Conservation (phyloP, 169 alveolate genomes). For the Cyclospora cayetanensis region DNA sequence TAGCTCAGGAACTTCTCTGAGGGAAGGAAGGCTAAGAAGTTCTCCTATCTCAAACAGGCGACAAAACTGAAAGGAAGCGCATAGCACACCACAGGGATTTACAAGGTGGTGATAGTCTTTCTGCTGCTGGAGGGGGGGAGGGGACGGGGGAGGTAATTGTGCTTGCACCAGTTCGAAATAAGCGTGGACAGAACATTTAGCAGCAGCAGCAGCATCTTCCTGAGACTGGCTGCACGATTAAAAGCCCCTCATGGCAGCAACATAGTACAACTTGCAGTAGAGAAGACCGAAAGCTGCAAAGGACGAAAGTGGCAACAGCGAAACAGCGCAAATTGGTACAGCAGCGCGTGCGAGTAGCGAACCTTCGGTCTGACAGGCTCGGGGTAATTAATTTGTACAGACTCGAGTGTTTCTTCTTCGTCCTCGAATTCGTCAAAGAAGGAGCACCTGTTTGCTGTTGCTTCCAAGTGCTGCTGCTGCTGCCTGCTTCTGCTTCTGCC, state of each 20-base stretch:
- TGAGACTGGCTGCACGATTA: too few species aligned
- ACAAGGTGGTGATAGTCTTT: not conserved
- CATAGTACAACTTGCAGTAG: too few species aligned
- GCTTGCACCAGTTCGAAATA: not conserved
- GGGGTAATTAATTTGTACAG: not conserved
- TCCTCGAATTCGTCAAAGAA: constrained; percentile 4
- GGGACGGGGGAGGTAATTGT: too few species aligned
- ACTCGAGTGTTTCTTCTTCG: not conserved
- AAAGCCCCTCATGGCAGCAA: too few species aligned
- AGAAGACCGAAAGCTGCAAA: too few species aligned
- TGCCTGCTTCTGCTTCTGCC: not conserved
- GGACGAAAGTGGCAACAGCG: not conserved
- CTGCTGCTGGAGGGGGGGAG: too few species aligned
- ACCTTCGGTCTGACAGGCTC: not conserved
- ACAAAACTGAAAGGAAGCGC: not conserved
- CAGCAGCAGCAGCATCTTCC: not conserved
- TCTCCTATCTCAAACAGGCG: constrained; percentile 12
- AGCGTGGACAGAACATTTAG: not conserved
- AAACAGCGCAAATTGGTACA: too few species aligned
- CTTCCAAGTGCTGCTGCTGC: not conserved
- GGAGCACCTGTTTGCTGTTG: not conserved
- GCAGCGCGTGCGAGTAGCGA: not conserved
- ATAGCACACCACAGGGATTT: not conserved
- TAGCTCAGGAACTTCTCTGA: not conserved
- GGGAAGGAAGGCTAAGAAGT: constrained; percentile 26